These are phyloP conservation scores for Dipteronia dyeriana DNA, from an alignment of 345 rosid genomes.

Conservation along the genomic window DNA sequence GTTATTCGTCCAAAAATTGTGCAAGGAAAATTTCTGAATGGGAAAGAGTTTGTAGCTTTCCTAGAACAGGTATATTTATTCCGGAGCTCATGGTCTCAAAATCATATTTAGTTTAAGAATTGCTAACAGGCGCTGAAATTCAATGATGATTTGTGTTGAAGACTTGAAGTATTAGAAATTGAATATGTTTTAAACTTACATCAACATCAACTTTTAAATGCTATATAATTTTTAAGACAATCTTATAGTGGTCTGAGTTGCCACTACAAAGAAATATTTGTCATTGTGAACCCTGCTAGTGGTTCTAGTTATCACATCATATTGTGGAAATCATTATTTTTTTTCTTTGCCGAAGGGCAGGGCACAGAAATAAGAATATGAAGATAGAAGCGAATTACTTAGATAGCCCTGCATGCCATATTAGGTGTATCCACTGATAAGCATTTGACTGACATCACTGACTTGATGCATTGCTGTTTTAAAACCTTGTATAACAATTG, in stretches of 20 bases:
- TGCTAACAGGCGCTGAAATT: constrained; percentile 9
- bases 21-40: constrained; percentile 82
- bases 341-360: background rate
- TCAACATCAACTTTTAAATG: background rate
- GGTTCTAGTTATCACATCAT: background rate
- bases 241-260: background rate
- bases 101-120: constrained; percentile 2
- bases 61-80: constrained; percentile 71
- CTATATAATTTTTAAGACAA: background rate
- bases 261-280: no score
- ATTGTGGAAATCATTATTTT: background rate
- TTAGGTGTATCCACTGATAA: background rate
- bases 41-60: constrained; percentile 91
- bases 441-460: background rate
- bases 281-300: background rate
- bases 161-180: background rate
- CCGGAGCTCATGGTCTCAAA: background rate
- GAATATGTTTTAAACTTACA: background rate
- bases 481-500: background rate
- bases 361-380: background rate
- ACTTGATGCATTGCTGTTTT: background rate
- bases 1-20: constrained; percentile 88
- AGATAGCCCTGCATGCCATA: background rate
- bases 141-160: background rate
- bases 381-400: background rate